Percentiles rank a stretch among this genome's conserved stretches.
Conservation (phyloP, 495 filamentous ascomycete genomes). For the Xanthoparmelia taractica region DNA sequence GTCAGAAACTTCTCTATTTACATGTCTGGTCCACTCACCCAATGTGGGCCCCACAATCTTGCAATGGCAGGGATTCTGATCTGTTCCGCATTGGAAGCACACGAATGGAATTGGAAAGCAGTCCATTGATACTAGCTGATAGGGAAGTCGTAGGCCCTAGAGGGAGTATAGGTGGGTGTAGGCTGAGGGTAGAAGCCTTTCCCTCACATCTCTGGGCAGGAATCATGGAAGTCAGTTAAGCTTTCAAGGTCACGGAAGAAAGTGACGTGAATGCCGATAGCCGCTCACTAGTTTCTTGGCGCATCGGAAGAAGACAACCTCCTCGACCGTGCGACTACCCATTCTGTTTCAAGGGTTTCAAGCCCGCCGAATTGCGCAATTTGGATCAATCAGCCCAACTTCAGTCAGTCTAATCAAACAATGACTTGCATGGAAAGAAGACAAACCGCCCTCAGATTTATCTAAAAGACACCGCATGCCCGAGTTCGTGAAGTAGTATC, state of each 20-base stretch:
- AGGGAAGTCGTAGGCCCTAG: background rate
- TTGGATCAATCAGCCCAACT: too few relatives aligned
- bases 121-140: slow-evolving; percentile 18
- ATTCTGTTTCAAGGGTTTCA: too few relatives aligned
- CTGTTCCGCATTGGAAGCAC: slow-evolving; percentile 49
- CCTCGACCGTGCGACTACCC: too few relatives aligned
- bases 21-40: slow-evolving; percentile 30
- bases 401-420: too few relatives aligned
- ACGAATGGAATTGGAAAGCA: slow-evolving; percentile 37
- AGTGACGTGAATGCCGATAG: slow-evolving; percentile 2
- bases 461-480: too few relatives aligned
- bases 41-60: slow-evolving; percentile 55
- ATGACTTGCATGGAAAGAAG: too few relatives aligned
- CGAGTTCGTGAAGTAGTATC: too few relatives aligned
- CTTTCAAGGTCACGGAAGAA: background rate
- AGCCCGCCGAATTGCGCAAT: too few relatives aligned
- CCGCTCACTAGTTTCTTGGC: background rate
- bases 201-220: background rate
- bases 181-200: background rate
- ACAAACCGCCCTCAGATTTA: too few relatives aligned
- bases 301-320: too few relatives aligned
- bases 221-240: slow-evolving; percentile 1
- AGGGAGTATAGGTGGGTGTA: background rate
- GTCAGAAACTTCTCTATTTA: background rate
- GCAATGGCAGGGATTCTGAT: slow-evolving; percentile 56